phyloP scores from a whole-genome alignment of 2,329 filamentous ascomycete genomes.

The Arthroderma uncinatum region DNA sequence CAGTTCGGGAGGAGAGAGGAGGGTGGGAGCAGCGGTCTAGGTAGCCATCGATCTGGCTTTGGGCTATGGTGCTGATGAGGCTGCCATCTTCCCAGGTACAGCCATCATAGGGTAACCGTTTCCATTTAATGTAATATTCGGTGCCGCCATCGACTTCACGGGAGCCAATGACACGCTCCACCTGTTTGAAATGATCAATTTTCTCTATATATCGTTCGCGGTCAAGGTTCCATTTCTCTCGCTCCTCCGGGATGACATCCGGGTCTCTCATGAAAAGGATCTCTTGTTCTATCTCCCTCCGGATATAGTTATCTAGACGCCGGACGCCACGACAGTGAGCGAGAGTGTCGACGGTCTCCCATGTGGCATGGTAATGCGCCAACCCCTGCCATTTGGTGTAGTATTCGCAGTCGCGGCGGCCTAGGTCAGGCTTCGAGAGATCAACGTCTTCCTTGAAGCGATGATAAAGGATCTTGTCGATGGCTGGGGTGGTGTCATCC shows the following conservation, averaged over 20 bases:
- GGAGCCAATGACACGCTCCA: constrained; percentile 82
- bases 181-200: constrained; percentile 77
- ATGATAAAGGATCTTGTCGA: constrained; percentile 86
- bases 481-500: constrained; percentile 70
- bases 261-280: constrained; percentile 63
- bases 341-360: constrained; percentile 71
- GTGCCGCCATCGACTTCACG: constrained; percentile 67
- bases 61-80: constrained; percentile 65
- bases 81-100: constrained; percentile 84
- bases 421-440: constrained; percentile 22
- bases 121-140: constrained; percentile 96
- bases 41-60: constrained; percentile 84
- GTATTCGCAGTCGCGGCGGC: constrained; percentile 69
- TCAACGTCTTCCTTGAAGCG: constrained; percentile 58
- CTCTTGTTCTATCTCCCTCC: constrained; percentile 69
- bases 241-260: constrained; percentile 69
- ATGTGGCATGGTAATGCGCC: constrained; percentile 90
- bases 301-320: constrained; percentile 89
- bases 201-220: constrained; percentile 83
- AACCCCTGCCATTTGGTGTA: constrained; percentile 94
- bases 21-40: constrained; percentile 71
- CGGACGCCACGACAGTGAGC: constrained; percentile 71
- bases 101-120: constrained; percentile 80
- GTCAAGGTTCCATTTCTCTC: constrained; percentile 90
- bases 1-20: constrained; percentile 66